These are phyloP conservation scores for Kwoniella bestiolae DNA, from an alignment of 768 basidiomycete species.

Conservation along the genomic window DNA sequence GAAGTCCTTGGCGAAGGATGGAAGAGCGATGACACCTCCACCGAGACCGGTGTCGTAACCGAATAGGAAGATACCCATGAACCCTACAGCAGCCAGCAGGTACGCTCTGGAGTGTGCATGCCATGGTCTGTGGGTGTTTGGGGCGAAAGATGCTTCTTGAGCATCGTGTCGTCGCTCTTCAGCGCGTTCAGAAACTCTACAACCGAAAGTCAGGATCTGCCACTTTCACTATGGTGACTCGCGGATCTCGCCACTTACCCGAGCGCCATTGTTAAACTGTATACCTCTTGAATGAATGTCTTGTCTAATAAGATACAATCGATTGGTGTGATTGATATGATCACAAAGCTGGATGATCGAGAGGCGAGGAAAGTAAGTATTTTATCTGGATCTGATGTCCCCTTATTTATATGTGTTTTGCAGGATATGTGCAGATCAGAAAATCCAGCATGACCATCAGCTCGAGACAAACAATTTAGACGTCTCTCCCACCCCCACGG, in stretches of 20 bases:
- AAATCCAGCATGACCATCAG: neutral
- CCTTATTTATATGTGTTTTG: neutral
- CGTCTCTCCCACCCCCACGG: constrained; percentile 16
- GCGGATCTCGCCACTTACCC: constrained; percentile 6
- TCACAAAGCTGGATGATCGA: no score
- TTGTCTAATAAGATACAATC: no score
- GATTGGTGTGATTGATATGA: no score
- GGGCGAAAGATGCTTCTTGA: constrained; percentile 16
- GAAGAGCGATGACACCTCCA: constrained; percentile 70
- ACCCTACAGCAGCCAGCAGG: constrained; percentile 38
- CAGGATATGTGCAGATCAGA: neutral
- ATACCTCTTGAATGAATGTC: neutral
- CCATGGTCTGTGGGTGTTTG: constrained; percentile 31
- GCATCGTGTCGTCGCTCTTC: constrained; percentile 19
- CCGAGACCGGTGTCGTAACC: constrained; percentile 72
- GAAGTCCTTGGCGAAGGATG: constrained; percentile 69
- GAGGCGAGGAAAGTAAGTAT: neutral
- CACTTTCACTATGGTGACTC: neutral
- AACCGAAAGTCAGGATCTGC: neutral
- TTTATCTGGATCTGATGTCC: neutral
- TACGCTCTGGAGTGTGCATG: constrained; percentile 43
- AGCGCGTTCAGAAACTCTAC: neutral
- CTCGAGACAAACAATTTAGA: neutral
- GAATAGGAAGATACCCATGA: constrained; percentile 60
- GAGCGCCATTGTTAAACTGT: neutral